Evolutionary conservation across 164 flowering plant species (phyloP), one percentile per base, ranked within the genome.

Genomic region (Chimonanthus praecox): DNA sequence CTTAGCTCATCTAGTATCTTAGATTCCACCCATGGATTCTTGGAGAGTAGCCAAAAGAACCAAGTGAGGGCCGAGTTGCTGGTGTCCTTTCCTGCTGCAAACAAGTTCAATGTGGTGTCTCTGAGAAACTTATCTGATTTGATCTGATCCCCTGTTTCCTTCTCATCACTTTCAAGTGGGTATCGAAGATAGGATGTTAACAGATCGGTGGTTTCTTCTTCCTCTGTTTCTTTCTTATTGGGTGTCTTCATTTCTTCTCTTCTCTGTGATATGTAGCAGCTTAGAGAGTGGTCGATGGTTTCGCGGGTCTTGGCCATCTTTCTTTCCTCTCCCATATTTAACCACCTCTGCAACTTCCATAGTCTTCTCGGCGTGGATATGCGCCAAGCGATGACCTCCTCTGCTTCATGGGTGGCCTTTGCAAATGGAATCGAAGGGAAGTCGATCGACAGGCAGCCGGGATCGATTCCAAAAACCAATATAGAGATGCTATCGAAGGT

Each of bases 261-360:
- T 65, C 47, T 65, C 16, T 8, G 7, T 65, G 68, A 65, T n/a
- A 65, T 65, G 10, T 65, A 8, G 0, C 44, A 13, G 18, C 11
- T 11, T 43, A 65, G 43, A 47, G 44, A 65, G 44, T 65, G 20
- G 4, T 62, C 65, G 20, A 62, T 18, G 9, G 3, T 18, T 18
- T 62, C 44, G 33, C 33, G 7, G 3, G 65, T 33, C 3, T 62
- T 7, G 2, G 65, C 45, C 44, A 76, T 50, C 2, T 58, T 71
- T 65, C 62, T 71, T 71, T 81, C 82, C 15, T 8, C 3, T 16
- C 86, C 86, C 5, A 81, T n/a, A 0, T 54, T 58, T 0, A 81
- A 54, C 84, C 78, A 74, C 13, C 77, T 81, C 20, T 69, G 74
- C 11, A 80, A 15, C 82, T 78, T 82, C 88, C 88, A 84, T 2